Evolutionary conservation across 2,329 filamentous ascomycete species (phyloP), one percentile per base, ranked within the genome.

Genomic region (Colletotrichum navitas): DNA sequence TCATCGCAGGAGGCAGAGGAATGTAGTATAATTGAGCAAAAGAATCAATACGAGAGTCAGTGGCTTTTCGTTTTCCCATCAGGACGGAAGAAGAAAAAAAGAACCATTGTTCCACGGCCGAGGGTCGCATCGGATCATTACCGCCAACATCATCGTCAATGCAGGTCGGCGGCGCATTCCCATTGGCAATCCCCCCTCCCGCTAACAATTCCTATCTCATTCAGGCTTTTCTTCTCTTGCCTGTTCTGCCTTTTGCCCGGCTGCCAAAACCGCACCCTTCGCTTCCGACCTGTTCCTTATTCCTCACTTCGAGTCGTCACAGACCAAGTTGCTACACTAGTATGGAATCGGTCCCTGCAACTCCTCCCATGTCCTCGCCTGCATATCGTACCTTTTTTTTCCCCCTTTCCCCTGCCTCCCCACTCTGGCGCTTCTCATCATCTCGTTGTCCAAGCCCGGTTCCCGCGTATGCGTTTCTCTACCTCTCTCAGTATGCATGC

Each of bases 131-230:
- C 68, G 64, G 64, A 71, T 71, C 59, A 68, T 59, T 64, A 39
- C 58, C 64, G 64, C 68, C 68, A 41, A 34, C 68, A 71, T 68
- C 64, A 62, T 43, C 32, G 58, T 41, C 68, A 54, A 68, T 71
- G 68, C 68, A 71, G 64, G 68, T 63, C 58, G 18, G 58, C 68
- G 64, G 64, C 36, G 68, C 43, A 29, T 47, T 34, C 64, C 58
- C 52, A 71, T 71, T 71, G 68, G 68, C 43, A 29, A 36, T 24
- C 14, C 7, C 29, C 52, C 41, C 24, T 55, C 43, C 26, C 41
- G 39, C 68, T 68, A 68, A 63, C 65, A 52, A 68, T 63, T 49
- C 59, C 45, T 62, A 11, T 68, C 24, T 45, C 41, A 66, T 66
- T 60, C 49, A 61, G 55, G 55, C 55, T 60, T 68, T 68, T 61